These are phyloP conservation scores for Coelastrella sp. DNA, from an alignment of 139 green algal species.

Conservation along the genomic window DNA sequence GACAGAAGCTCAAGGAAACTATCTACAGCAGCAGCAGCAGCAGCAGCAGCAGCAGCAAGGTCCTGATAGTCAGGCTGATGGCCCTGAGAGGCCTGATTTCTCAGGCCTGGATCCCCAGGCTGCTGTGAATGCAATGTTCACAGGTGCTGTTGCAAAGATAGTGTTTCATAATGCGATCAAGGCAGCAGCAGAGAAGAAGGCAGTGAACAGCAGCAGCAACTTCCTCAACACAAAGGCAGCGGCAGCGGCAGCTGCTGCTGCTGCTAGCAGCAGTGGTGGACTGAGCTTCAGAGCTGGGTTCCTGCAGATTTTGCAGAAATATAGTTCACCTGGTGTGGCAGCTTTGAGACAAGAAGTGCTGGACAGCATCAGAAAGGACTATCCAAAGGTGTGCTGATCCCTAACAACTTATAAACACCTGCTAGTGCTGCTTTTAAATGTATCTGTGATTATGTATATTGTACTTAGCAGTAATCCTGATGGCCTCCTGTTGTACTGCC, in stretches of 20 bases:
- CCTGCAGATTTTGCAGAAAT: slow-evolving; percentile 66
- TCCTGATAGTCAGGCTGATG: neutral
- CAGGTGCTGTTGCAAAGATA: slow-evolving; percentile 71
- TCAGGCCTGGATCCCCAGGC: slow-evolving; percentile 52
- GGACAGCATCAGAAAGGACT: slow-evolving; percentile 64
- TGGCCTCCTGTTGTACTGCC: too few species aligned
- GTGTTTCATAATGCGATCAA: slow-evolving; percentile 67
- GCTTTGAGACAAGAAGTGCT: slow-evolving; percentile 61
- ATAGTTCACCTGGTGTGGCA: slow-evolving; percentile 65
- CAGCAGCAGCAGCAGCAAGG: slow-evolving; percentile 35
- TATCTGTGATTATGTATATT: too few species aligned
- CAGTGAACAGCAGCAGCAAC: slow-evolving; percentile 32
- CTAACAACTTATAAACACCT: neutral
- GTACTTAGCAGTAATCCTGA: too few species aligned
- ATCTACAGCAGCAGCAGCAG: slow-evolving; percentile 9
- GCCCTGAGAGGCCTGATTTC: neutral
- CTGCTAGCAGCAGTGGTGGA: neutral
- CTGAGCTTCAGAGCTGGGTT: slow-evolving; percentile 51
- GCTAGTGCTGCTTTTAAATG: too few species aligned
- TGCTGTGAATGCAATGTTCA: slow-evolving; percentile 73
- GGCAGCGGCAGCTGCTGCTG: slow-evolving; percentile 20
- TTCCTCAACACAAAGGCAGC: slow-evolving; percentile 2
- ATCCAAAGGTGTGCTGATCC: slow-evolving; percentile 43
- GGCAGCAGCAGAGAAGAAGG: slow-evolving; percentile 54
- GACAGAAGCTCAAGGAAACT: neutral